These are phyloP conservation scores for Chrysophaeum taylorii DNA, from an alignment of 352 stramenopile genomes.

Conservation along the genomic window DNA sequence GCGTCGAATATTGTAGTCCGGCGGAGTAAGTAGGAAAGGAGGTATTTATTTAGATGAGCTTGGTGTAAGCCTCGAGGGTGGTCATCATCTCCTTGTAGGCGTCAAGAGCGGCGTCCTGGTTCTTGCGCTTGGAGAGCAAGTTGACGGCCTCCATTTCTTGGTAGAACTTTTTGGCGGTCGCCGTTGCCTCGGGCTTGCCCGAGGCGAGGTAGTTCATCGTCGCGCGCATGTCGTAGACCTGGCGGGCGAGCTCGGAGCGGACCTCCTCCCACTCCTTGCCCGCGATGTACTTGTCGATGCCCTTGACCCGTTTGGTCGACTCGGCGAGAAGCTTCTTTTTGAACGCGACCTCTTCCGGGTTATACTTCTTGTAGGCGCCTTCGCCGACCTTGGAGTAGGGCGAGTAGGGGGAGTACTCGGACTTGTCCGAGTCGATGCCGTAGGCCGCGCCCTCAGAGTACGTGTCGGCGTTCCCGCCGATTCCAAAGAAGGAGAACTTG, in stretches of 20 bases:
- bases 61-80: neutral
- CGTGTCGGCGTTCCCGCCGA: neutral
- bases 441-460: neutral
- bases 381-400: constrained; percentile 2
- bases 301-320: neutral
- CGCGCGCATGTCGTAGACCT: constrained; percentile 6
- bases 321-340: constrained; percentile 1
- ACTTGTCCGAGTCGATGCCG: neutral
- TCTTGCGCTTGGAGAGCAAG: constrained; percentile 13
- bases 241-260: neutral
- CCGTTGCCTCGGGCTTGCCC: neutral
- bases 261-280: constrained; percentile 1
- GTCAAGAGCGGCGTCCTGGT: neutral
- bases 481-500: constrained; percentile 11
- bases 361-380: constrained; percentile 7
- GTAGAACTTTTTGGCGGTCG: neutral
- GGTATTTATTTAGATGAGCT: constrained; percentile 7
- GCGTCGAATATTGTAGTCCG: no score
- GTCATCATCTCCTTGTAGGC: constrained; percentile 2
- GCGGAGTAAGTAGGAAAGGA: no score
- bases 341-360: neutral
- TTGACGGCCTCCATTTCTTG: constrained; percentile 7
- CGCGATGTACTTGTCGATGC: neutral
- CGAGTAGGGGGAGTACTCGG: neutral
- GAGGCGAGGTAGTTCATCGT: constrained; percentile 10